phyloP scores from a whole-genome alignment of 768 basidiomycete genomes.

The Mycena kentingensis region DNA sequence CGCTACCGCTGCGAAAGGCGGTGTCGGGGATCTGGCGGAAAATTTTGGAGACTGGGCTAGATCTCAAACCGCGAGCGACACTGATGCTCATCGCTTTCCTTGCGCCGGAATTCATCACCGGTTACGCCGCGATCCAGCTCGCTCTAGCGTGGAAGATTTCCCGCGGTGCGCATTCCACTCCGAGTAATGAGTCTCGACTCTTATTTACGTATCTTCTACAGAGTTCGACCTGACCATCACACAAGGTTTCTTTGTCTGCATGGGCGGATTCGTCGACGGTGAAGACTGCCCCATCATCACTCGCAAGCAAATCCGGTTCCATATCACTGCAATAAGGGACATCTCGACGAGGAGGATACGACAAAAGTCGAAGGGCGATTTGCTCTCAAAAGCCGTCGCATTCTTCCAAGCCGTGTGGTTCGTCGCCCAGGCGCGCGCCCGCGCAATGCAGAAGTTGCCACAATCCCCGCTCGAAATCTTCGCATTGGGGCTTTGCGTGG shows the following conservation, averaged over 20 bases:
- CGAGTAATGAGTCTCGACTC: not conserved
- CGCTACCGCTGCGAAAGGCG: not conserved
- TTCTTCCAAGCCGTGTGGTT: not conserved
- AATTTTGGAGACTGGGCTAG: no score
- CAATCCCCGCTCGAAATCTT: not conserved
- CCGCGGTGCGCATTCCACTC: not conserved
- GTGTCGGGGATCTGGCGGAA: no score
- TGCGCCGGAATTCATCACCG: no score
- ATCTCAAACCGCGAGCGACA: no score
- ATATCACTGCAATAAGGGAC: no score
- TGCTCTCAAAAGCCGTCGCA: not conserved
- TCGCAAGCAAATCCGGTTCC: not conserved
- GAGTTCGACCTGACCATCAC: constrained; percentile 1
- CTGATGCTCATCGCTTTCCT: no score
- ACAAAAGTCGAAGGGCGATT: not conserved
- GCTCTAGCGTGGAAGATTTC: no score
- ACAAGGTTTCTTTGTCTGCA: constrained; percentile 21
- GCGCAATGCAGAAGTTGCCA: not conserved
- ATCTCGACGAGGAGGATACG: not conserved
- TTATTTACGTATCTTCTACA: not conserved
- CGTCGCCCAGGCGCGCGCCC: not conserved
- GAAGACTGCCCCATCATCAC: not conserved
- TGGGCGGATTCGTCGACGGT: constrained; percentile 25
- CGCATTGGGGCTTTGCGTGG: not conserved
- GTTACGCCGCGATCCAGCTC: no score